Percentiles rank a stretch among this genome's conserved stretches.
Conservation (phyloP, 1,139 yeast species). For the Ogataea hybrid region DNA sequence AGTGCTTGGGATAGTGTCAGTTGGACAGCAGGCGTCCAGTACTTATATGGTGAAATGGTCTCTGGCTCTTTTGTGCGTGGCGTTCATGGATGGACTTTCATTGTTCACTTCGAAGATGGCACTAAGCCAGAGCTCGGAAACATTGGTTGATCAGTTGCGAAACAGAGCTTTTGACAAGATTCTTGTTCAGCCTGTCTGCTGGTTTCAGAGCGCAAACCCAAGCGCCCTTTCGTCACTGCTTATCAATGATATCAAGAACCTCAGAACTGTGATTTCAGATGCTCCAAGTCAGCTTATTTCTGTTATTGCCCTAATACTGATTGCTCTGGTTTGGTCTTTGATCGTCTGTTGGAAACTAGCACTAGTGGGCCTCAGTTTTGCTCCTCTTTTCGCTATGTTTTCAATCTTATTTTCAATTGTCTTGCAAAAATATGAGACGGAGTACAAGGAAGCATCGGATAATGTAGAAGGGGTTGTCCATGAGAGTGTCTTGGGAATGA, state of each 20-base stretch:
- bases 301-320: slow-evolving; percentile 48
- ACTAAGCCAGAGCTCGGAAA: slow-evolving; percentile 62
- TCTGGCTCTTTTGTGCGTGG: slow-evolving; percentile 53
- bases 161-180: slow-evolving; percentile 47
- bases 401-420: slow-evolving; percentile 52
- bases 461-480: slow-evolving; percentile 52
- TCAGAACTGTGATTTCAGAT: slow-evolving; percentile 61
- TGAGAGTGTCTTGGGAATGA: slow-evolving; percentile 59
- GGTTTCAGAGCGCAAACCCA: slow-evolving; percentile 49
- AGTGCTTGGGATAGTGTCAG: slow-evolving; percentile 52
- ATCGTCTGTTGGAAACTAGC: slow-evolving; percentile 85
- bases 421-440: slow-evolving; percentile 53
- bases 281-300: slow-evolving; percentile 56
- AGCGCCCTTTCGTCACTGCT: slow-evolving; percentile 65
- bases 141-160: slow-evolving; percentile 62
- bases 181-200: slow-evolving; percentile 51
- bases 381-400: slow-evolving; percentile 56
- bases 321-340: slow-evolving; percentile 77
- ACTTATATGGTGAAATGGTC: slow-evolving; percentile 62
- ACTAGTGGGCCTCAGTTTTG: slow-evolving; percentile 71
- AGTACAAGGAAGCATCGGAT: slow-evolving; percentile 57
- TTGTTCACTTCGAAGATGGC: slow-evolving; percentile 50
- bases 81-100: slow-evolving; percentile 59
- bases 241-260: slow-evolving; percentile 78
- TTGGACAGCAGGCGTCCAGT: slow-evolving; percentile 31